Conservation (phyloP, 129 eudicot genomes). For the Pittosporum tobira region DNA sequence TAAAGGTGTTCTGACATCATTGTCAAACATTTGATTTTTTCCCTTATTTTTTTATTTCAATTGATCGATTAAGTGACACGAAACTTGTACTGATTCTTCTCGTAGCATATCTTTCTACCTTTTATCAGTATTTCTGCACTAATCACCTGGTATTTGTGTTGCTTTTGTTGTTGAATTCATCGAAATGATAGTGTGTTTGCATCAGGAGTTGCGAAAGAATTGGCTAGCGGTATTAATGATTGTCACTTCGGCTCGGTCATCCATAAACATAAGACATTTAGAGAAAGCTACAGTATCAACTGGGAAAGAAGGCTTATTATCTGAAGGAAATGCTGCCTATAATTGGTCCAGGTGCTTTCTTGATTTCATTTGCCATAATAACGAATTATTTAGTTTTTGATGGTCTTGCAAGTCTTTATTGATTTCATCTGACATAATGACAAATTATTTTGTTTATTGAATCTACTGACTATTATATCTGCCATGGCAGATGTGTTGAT, state of each 20-base stretch:
- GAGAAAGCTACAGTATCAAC: conserved; percentile 98
- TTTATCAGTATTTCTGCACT: no score
- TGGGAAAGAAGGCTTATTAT: conserved; percentile 93
- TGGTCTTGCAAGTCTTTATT: not conserved
- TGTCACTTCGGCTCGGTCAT: conserved; percentile 95
- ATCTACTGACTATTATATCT: conserved; percentile 12
- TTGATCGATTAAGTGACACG: not conserved
- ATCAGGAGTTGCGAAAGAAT: conserved; percentile 93
- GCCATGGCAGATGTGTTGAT: conserved; percentile 85
- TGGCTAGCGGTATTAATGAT: conserved; percentile 92
- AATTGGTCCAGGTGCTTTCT: conserved; percentile 91
- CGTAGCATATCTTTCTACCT: no score
- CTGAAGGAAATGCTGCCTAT: conserved; percentile 96
- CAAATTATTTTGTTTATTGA: no score
- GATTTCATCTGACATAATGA: conserved; percentile 3
- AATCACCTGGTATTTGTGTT: not conserved
- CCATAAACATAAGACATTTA: conserved; percentile 93
- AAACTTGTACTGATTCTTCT: not conserved
- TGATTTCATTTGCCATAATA: conserved; percentile 2
- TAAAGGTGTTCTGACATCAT: not conserved
- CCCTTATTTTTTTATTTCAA: no score
- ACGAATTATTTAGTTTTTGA: not conserved
- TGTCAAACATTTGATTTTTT: not conserved
- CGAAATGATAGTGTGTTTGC: not conserved
- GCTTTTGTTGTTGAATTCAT: conserved; percentile 3